Conservation (phyloP, 1,139 yeast genomes). For the Blastobotrys arbuscula region DNA sequence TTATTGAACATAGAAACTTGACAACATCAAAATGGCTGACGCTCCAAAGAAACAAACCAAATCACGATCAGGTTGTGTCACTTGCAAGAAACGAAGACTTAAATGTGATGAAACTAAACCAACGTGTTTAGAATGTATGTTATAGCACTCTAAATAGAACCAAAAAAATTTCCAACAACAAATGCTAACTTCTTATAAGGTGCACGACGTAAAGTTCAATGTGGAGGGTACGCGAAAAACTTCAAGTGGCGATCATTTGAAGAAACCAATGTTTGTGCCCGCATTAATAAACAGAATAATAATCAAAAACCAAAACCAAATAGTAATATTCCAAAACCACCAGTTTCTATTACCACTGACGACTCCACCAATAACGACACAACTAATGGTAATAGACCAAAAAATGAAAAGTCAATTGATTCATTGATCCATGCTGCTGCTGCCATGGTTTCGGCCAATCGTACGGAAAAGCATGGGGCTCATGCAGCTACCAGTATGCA, state of each 20-base stretch:
- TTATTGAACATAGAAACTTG: too few relatives aligned
- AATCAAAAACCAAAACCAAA: background rate
- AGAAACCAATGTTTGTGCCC: slow-evolving; percentile 25
- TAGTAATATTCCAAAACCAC: background rate
- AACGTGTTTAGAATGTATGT: slow-evolving; percentile 63
- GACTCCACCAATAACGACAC: background rate
- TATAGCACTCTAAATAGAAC: background rate
- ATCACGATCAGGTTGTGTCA: slow-evolving; percentile 46
- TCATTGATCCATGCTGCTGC: slow-evolving; percentile 12
- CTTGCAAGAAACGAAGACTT: slow-evolving; percentile 82
- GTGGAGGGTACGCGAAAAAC: slow-evolving; percentile 60
- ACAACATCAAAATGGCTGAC: too few relatives aligned
- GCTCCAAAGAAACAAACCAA: slow-evolving; percentile 13
- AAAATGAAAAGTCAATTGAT: slow-evolving; percentile 10
- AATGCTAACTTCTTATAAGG: slow-evolving; percentile 27
- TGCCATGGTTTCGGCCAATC: slow-evolving; percentile 5
- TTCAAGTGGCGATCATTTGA: slow-evolving; percentile 60
- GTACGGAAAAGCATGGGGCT: slow-evolving; percentile 3
- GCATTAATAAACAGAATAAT: slow-evolving; percentile 9
- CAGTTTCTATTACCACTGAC: background rate
- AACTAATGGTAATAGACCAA: background rate
- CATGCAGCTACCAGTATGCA: slow-evolving; percentile 4
- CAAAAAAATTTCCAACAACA: background rate
- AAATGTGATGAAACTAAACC: slow-evolving; percentile 91
- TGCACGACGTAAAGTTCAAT: slow-evolving; percentile 39